These are phyloP conservation scores for Volutella citrinella DNA, from an alignment of 2,329 filamentous ascomycete genomes.

Conservation along the genomic window DNA sequence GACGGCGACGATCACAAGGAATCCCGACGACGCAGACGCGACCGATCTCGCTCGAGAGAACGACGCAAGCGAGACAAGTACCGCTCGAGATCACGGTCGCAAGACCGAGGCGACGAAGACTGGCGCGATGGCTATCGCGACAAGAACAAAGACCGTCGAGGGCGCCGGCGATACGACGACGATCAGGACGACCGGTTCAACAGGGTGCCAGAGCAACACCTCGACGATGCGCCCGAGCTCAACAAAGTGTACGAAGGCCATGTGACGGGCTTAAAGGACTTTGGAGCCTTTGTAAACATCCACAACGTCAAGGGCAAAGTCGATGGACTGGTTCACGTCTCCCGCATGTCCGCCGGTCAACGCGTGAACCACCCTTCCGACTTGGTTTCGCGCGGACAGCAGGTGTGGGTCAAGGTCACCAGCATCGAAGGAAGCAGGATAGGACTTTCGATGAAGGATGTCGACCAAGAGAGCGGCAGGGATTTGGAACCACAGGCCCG, in stretches of 20 bases:
- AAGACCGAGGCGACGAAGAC: constrained; percentile 44
- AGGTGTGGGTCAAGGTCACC: constrained; percentile 88
- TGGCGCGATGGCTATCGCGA: constrained; percentile 34
- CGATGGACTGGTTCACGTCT: constrained; percentile 91
- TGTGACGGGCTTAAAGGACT: constrained; percentile 91
- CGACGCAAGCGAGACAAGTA: constrained; percentile 33
- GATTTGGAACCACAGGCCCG: constrained; percentile 77
- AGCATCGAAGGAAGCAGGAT: constrained; percentile 81
- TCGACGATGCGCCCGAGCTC: constrained; percentile 78
- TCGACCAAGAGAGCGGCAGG: constrained; percentile 83
- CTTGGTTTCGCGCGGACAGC: constrained; percentile 73
- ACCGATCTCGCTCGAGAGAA: constrained; percentile 41
- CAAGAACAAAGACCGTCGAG: constrained; percentile 30
- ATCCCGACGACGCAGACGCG: constrained; percentile 38
- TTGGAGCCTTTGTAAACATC: constrained; percentile 94
- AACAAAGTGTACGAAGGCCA: constrained; percentile 88
- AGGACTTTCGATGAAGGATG: constrained; percentile 94
- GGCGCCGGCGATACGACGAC: constrained; percentile 39
- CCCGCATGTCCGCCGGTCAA: constrained; percentile 78
- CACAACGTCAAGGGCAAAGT: constrained; percentile 82
- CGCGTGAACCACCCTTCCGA: constrained; percentile 92
- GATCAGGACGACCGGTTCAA: constrained; percentile 59
- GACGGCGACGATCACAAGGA: constrained; percentile 46
- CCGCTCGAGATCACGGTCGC: constrained; percentile 36
- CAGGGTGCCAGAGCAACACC: constrained; percentile 64